Conservation (phyloP, 2,329 filamentous ascomycete genomes). For the Cladorrhinum sp. region DNA sequence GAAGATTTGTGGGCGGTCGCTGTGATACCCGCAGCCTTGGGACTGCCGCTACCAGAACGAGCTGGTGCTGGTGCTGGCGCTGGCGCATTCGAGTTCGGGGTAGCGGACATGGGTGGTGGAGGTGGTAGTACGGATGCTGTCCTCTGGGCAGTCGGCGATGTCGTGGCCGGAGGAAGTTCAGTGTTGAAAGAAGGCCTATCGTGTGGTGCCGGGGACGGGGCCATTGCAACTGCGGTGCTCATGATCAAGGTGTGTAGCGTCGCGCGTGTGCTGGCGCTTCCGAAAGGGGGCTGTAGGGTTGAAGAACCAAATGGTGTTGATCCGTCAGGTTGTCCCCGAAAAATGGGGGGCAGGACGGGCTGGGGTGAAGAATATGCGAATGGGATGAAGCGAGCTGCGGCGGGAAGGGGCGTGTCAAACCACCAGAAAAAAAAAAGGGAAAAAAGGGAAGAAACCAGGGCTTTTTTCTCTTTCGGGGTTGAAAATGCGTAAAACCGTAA, state of each 20-base stretch:
- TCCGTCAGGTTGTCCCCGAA: constrained; percentile 10
- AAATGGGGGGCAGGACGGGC: constrained; percentile 16
- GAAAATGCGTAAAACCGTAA: background rate
- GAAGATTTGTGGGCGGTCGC: constrained; percentile 49
- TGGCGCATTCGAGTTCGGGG: constrained; percentile 34
- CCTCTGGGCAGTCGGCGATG: constrained; percentile 47
- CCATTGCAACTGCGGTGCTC: constrained; percentile 68
- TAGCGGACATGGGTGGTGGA: constrained; percentile 34
- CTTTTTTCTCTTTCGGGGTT: background rate
- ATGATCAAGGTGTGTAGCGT: constrained; percentile 42
- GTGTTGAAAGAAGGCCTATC: constrained; percentile 58
- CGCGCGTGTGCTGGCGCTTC: constrained; percentile 8
- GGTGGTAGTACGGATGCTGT: constrained; percentile 31
- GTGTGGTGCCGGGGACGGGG: constrained; percentile 64
- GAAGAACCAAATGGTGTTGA: background rate
- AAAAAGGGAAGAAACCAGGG: background rate
- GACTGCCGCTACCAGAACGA: constrained; percentile 54
- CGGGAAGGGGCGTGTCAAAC: constrained; percentile 12
- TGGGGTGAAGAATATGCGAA: constrained; percentile 9
- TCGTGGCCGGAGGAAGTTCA: constrained; percentile 40
- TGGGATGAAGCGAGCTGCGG: constrained; percentile 20
- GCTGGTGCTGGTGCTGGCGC: constrained; percentile 36
- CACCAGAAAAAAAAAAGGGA: background rate
- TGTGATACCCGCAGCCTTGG: constrained; percentile 39
- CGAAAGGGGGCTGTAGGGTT: constrained; percentile 2